Conservation (phyloP, 2,329 filamentous ascomycete species). For the Penicillium corylophilum region DNA sequence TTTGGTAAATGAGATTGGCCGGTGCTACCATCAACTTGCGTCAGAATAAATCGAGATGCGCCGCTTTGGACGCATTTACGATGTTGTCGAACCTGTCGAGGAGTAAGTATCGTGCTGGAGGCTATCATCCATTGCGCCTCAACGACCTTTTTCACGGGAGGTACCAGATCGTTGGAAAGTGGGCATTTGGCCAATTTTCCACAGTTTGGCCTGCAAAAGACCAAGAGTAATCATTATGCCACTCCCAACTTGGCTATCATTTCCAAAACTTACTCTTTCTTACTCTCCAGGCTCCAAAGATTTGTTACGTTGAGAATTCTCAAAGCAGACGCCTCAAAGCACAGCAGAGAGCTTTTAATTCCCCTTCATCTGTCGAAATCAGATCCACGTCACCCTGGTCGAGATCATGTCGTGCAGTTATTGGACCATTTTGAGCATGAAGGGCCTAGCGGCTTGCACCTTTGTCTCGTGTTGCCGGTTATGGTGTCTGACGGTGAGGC, state of each 20-base stretch:
- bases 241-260: neutral
- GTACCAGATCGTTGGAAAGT: slow-evolving; percentile 18
- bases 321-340: slow-evolving; percentile 21
- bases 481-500: slow-evolving; percentile 25
- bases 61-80: slow-evolving; percentile 4
- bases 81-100: slow-evolving; percentile 21
- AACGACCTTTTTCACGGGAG: slow-evolving; percentile 20
- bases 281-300: slow-evolving; percentile 12
- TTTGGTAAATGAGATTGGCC: too few relatives aligned
- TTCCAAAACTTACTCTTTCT: slow-evolving; percentile 8
- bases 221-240: slow-evolving; percentile 6
- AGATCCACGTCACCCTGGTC: slow-evolving; percentile 17
- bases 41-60: too few relatives aligned
- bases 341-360: slow-evolving; percentile 21
- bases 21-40: too few relatives aligned
- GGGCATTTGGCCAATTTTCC: slow-evolving; percentile 12
- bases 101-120: slow-evolving; percentile 27
- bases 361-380: slow-evolving; percentile 13
- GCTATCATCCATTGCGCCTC: slow-evolving; percentile 28
- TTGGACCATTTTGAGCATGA: slow-evolving; percentile 26
- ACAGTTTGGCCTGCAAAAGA: slow-evolving; percentile 29
- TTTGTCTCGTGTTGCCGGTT: slow-evolving; percentile 27
- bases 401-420: slow-evolving; percentile 19
- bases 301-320: slow-evolving; percentile 27
- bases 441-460: slow-evolving; percentile 22